A percentile compares a stretch with the other conserved stretches of the same genome.
phyloP scores from a whole-genome alignment of 345 rosid genomes.

The Murraya paniculata region DNA sequence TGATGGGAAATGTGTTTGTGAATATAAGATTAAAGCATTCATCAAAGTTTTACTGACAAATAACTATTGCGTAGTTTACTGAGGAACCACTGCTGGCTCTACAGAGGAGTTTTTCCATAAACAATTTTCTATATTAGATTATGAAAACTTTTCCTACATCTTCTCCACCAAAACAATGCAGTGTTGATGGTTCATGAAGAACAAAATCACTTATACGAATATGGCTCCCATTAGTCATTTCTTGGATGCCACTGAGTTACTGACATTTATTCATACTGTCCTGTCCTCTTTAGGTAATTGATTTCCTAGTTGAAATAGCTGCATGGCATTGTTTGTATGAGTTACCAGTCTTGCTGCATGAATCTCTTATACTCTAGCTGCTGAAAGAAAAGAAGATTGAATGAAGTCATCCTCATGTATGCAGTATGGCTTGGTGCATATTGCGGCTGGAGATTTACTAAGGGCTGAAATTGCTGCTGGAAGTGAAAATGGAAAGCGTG shows the following conservation, averaged over 20 bases:
- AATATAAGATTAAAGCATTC: background rate
- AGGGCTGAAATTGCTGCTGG: conserved; percentile 78
- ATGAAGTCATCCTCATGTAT: conserved; percentile 38
- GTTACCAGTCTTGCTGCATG: conserved; percentile 6
- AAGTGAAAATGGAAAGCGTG: conserved; percentile 77
- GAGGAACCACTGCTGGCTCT: background rate
- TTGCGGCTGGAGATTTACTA: conserved; percentile 90
- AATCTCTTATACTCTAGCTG: conserved; percentile 6
- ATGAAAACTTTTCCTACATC: background rate
- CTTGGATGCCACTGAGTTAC: background rate
- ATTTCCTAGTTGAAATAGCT: background rate
- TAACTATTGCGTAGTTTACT: background rate
- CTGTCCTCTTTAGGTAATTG: background rate
- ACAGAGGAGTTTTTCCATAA: background rate
- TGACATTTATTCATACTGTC: background rate
- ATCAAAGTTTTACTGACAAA: background rate
- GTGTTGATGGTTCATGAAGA: background rate
- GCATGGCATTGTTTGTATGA: background rate
- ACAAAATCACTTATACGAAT: background rate
- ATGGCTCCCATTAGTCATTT: background rate
- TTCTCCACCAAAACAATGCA: background rate
- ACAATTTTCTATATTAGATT: background rate
- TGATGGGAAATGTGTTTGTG: background rate
- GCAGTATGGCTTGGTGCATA: conserved; percentile 91
- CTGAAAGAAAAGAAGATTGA: conserved; percentile 20